Evolutionary conservation across 2,329 filamentous ascomycete genomes (phyloP), one percentile per base, ranked within the genome.

Genomic region (Fonsecaea monophora): DNA sequence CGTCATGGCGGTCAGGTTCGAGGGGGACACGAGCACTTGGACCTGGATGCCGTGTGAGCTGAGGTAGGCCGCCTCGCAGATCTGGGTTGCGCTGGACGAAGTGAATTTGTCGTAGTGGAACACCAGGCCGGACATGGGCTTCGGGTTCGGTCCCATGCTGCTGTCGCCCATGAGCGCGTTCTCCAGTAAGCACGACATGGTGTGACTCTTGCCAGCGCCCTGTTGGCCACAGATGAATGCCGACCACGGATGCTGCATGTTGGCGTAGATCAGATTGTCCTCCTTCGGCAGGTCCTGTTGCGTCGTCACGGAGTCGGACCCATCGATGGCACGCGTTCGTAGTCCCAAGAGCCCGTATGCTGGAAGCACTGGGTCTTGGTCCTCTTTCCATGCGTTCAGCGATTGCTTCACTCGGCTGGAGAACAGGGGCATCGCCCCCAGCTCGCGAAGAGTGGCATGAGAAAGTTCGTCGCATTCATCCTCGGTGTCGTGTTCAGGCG

Each of bases 71-170:
- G 84, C 85, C 72, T 89, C 86, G 61, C 86, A 87, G 0, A 78
- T 67, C 62, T 80, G 77, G 0, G 74, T 75, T 32, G 60, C 62
- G n/a, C 21, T 30, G n/a, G 30, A 18, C 0, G 81, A 84, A 9
- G 81, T 79, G 68, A 85, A 86, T 0, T 81, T 82, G 68, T 89
- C 86, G 66, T 88, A 90, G 68, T 90, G 87, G 55, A 91, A 90
- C 0, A 90, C 83, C 0, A 90, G 76, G 0, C 85, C 87, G 0
- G 86, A 85, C 0, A 90, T 76, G 0, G 87, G 86, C 0, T 78
- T 77, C 0, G 81, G 79, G 0, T 60, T 60, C 18, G n/a, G 18
- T 0, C 58, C 58, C 40, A 60, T 50, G 25, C 18, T 40, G 25
- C 58, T 32, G 30, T 50, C 34, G 7, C 34, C 21, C 40, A 79